Base-by-base conservation (phyloP, 345 rosid species). In the Geranium brycei region DNA sequence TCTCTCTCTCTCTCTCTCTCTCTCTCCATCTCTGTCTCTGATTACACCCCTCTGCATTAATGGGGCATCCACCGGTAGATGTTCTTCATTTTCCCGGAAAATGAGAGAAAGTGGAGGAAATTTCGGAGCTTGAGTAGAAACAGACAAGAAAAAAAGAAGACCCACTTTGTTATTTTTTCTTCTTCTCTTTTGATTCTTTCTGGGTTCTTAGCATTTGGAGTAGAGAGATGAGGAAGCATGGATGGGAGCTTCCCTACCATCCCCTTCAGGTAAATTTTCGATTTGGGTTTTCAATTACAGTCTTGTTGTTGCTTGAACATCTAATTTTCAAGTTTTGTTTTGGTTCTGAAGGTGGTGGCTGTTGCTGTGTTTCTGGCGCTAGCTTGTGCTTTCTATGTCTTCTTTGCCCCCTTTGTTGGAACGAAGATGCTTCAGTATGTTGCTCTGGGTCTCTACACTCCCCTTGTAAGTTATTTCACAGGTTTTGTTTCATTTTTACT, bases 321-420 rank as follows among this genome's bases (percentile, higher is more conserved):
- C 70, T 64, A 71, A 69, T 67, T 73, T 75, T 62, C 59, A 28
- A 66, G 38, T 38, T 75, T 68, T 69, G 12, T 60, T 51, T 75
- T 35, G 53, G 53, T 1, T 51, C 19, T 59, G 75, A 73, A 88
- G 99, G 99, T 93, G 81, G 99, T 93, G 72, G 99, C 97, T 69
- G 96, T 90, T 79, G 92, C 97, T 67, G 99, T 93, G 67, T 93
- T 93, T 77, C 73, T 93, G 81, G 99, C 99, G 31, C 67, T 93
- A 79, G 99, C 95, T 71, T 90, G 90, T 76, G 99, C 97, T 63
- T 90, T 85, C 83, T 93, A 90, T 73, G 99, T 93, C 72, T 90
- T 93, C 88, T 93, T 93, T 76, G 97, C 99, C 65, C 99, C 99
- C 6, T 93, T 93, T 74, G 92, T 88, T 63, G 99, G 99, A 76